Evolutionary conservation across 2,329 filamentous ascomycete species (phyloP), one percentile per base, ranked within the genome.

Genomic region (Dissoconium aciculare): DNA sequence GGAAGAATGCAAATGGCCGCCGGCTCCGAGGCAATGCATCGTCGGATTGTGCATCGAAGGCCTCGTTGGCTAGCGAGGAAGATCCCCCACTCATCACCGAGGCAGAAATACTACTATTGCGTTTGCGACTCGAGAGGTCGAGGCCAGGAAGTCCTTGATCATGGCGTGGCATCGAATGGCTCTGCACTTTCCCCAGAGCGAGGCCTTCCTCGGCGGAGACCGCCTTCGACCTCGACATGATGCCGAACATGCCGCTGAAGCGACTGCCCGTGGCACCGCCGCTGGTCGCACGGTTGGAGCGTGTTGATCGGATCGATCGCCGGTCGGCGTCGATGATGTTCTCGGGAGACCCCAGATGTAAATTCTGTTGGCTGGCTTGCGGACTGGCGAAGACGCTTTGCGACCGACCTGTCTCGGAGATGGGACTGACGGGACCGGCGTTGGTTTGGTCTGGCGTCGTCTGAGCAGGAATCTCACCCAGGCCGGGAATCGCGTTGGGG

Each of bases 141-240:
- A 52, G 37, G 3, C 49, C 50, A n/a, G 42, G 36, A 9, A 50
- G 32, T 6, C 41, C 53, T 28, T 52, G 52, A 15, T 64, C 63
- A 25, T 72, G 64, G 19, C 69, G 60, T 4, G 81, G 81, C 41
- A 89, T 72, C 0, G 81, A 87, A 47, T 82, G 78, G 45, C 78
- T 84, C 49, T 87, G 78, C 0, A 70, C 67, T 16, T 69, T 57
- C 47, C 47, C 45, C 25, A 52, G 32, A 5, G 80, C 81, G 12
- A 68, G 73, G 1, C 81, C 81, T 0, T 75, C 74, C 16, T 72
- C 66, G 16, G 69, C 67, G 5, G 69, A 66, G 5, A 65, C 48
- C 1, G 64, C 64, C 53, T 82, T 83, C 4, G 67, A 60, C 15
- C 67, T 66, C 32, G 69, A 65, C 26, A 71, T 71, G 29, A 74